Evolutionary conservation across 805 yeast genomes (phyloP).

Genomic region (Priceomyces medius): DNA sequence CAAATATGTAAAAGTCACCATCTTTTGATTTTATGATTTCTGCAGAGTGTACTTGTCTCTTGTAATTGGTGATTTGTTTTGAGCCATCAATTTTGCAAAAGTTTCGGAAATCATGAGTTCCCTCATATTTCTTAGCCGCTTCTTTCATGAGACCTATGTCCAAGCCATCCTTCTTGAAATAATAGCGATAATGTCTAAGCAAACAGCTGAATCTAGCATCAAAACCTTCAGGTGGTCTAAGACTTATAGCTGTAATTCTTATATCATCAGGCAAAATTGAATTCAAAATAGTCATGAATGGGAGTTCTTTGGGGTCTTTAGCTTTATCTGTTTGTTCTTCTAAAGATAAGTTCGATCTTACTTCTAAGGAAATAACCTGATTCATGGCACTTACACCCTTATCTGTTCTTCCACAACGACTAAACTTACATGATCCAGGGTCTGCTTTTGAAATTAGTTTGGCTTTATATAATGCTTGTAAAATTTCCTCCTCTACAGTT

Average conservation of each 20-base stretch:
- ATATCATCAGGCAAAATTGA: conserved; percentile 79
- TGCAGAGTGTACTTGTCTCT: conserved; percentile 59
- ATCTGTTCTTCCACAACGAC: conserved; percentile 94
- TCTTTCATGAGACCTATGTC: conserved; percentile 65
- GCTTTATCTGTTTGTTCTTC: conserved; percentile 61
- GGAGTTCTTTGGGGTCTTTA: conserved; percentile 67
- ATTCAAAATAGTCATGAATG: conserved; percentile 74
- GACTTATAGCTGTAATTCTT: conserved; percentile 73
- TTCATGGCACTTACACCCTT: conserved; percentile 97
- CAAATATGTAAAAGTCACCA: conserved; percentile 62
- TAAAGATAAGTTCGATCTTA: conserved; percentile 63
- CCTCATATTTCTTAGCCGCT: conserved; percentile 64
- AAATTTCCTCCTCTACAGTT: conserved; percentile 77
- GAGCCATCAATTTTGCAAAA: conserved; percentile 94
- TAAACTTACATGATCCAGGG: conserved; percentile 66
- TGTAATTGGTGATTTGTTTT: conserved; percentile 81
- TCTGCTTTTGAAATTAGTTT: conserved; percentile 60
- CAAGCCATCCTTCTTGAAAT: conserved; percentile 58
- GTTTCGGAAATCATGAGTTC: conserved; percentile 88
- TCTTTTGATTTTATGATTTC: conserved; percentile 38
- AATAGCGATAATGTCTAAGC: conserved; percentile 82
- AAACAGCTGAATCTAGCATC: conserved; percentile 92
- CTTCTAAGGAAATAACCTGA: conserved; percentile 80
- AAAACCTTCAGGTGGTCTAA: conserved; percentile 79
- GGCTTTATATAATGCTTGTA: conserved; percentile 69